Evolutionary conservation across 495 filamentous ascomycete species (phyloP).

Genomic region (Umbilicaria muhlenbergii): DNA sequence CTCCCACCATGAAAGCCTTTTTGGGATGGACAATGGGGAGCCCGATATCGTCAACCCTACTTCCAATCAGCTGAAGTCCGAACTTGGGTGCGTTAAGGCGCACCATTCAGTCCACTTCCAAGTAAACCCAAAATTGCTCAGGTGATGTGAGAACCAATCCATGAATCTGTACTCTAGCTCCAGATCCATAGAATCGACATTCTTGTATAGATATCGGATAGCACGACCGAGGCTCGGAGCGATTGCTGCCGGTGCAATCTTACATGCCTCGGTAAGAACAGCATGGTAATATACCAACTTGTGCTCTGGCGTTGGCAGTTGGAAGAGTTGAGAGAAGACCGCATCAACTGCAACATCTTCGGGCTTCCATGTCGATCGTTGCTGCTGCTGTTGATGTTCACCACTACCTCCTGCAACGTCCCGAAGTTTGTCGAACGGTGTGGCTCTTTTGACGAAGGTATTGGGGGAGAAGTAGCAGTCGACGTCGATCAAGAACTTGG

Average conservation of each 20-base stretch:
- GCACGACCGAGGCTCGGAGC: conserved; percentile 90
- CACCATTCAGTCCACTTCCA: conserved; percentile 99
- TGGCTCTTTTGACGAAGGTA: conserved; percentile 86
- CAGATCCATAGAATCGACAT: conserved; percentile 64
- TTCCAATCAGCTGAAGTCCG: background rate
- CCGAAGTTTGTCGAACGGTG: conserved; percentile 73
- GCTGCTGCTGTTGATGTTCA: conserved; percentile 12
- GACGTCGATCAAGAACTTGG: conserved; percentile 80
- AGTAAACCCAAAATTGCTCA: conserved; percentile 97
- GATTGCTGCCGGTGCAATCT: conserved; percentile 86
- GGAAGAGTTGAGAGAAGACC: conserved; percentile 87
- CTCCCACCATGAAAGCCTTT: conserved; percentile 81
- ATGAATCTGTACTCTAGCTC: conserved; percentile 79
- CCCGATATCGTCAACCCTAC: conserved; percentile 64
- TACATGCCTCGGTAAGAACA: conserved; percentile 86
- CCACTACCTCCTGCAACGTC: conserved; percentile 39
- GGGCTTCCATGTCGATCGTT: conserved; percentile 80
- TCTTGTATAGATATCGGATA: conserved; percentile 79
- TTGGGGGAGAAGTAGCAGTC: conserved; percentile 83
- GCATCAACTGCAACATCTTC: conserved; percentile 96
- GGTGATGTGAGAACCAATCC: conserved; percentile 96
- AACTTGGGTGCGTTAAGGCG: conserved; percentile 9
- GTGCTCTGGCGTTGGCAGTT: conserved; percentile 75
- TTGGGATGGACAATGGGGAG: conserved; percentile 64
- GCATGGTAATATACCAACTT: conserved; percentile 95